These are phyloP conservation scores for Pneumocystis carinii DNA, from an alignment of 1,139 yeast species.

Conservation along the genomic window DNA sequence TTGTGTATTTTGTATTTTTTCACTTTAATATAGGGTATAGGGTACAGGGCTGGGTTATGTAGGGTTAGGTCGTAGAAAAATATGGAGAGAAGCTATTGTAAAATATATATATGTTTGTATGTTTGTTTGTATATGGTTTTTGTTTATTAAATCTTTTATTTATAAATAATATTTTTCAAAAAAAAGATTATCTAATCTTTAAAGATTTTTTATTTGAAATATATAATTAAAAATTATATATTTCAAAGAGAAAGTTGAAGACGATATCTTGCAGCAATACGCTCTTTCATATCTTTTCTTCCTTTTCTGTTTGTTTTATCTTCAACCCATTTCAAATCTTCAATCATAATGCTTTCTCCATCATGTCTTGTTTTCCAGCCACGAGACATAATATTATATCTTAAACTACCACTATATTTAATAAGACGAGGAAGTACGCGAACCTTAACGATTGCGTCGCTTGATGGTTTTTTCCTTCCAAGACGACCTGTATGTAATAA, in stretches of 20 bases:
- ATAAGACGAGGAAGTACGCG: conserved; percentile 54
- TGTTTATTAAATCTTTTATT: no score
- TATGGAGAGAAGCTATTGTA: no score
- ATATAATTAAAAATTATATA: not conserved
- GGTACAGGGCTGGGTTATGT: no score
- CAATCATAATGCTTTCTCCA: conserved; percentile 51
- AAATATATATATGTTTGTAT: no score
- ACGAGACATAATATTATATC: conserved; percentile 59
- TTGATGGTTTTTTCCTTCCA: conserved; percentile 24
- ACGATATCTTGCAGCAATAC: not conserved
- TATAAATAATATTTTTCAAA: no score
- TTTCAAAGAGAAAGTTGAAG: conserved; percentile 1
- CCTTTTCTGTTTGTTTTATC: conserved; percentile 17
- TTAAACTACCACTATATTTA: conserved; percentile 44
- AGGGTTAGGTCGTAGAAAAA: no score
- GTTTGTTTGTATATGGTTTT: no score
- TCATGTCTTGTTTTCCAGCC: conserved; percentile 55
- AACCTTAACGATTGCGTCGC: conserved; percentile 48
- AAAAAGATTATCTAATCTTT: conserved; percentile 21
- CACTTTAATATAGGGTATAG: no score
- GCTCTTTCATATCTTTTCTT: conserved; percentile 10
- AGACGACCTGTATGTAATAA: conserved; percentile 40
- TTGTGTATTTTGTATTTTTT: no score
- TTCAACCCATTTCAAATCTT: conserved; percentile 22
- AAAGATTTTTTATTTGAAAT: conserved; percentile 21